Conservation (phyloP, 1,139 yeast genomes). For the Hansenula sp. region DNA sequence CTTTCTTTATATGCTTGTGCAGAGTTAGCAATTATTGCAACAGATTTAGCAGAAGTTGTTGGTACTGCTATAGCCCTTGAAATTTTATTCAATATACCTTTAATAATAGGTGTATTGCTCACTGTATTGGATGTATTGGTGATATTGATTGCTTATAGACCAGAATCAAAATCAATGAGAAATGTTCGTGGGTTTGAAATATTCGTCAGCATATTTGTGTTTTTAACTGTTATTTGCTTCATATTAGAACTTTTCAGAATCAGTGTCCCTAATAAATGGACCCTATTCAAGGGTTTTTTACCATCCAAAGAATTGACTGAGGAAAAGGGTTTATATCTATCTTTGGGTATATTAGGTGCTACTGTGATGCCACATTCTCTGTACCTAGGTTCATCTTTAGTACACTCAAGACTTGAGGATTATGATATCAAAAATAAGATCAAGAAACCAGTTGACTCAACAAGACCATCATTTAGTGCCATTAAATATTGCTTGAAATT, state of each 20-base stretch:
- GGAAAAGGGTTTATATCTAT: conserved; percentile 76
- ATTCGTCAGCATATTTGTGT: conserved; percentile 71
- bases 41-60: conserved; percentile 90
- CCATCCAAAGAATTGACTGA: conserved; percentile 73
- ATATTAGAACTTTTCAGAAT: conserved; percentile 72
- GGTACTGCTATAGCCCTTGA: conserved; percentile 91
- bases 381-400: conserved; percentile 88
- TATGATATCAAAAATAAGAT: conserved; percentile 59
- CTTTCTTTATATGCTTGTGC: conserved; percentile 65
- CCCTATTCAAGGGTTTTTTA: conserved; percentile 66
- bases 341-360: conserved; percentile 92
- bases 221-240: conserved; percentile 82
- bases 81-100: conserved; percentile 72
- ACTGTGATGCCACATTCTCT: conserved; percentile 98
- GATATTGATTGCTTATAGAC: conserved; percentile 83
- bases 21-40: conserved; percentile 85
- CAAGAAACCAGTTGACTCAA: conserved; percentile 24
- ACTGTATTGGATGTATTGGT: conserved; percentile 83
- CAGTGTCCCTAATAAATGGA: conserved; percentile 48
- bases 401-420: conserved; percentile 82
- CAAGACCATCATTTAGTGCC: conserved; percentile 65
- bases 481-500: conserved; percentile 64
- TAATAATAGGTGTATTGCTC: conserved; percentile 71
- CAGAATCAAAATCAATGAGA: conserved; percentile 73
- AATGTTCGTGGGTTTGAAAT: conserved; percentile 79